Evolutionary conservation across 2,329 filamentous ascomycete species (phyloP), one percentile per base, ranked within the genome.

Genomic region (Trichoderma atroviride): DNA sequence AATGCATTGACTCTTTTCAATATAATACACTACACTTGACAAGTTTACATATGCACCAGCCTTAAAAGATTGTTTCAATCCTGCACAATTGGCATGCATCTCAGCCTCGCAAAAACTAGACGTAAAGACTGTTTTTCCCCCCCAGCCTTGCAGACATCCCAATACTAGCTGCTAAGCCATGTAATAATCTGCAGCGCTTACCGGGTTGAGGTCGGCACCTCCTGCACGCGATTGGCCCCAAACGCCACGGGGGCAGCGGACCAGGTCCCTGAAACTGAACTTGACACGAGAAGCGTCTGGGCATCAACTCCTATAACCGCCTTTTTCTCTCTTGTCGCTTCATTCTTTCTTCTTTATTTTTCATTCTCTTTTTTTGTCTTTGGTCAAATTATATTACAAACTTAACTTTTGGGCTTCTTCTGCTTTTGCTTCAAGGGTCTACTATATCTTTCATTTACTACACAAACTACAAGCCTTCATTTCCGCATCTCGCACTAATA

Each of bases 261-360:
- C 37, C 24, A 22, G 22, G 11, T 47, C 7, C 52, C 50, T 69
- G 66, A 69, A 69, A 69, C 66, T 43, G 58, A 35, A 55, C 66
- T 56, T 69, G 66, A 69, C 29, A 69, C 66, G 40, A 57, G 31
- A 47, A 43, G 24, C 35, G 43, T 59, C 37, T 22, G 62, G 60
- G 24, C 19, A 33, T 22, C 11, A 27, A 27, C 57, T 61, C 47
- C 66, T 68, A 43, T 19, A 43, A 43, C 14, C 40, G 40, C 58
- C 27, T 64, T 52, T 52, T 11, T 55, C 57, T 56, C 19, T 43
- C 50, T 53, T 43, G 50, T 37, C 58, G 65, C 55, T 71, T 62
- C 67, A 27, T 63, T 61, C 70, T 33, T 61, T 31, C 60, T 27
- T 27, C 24, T 33, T 35, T 19, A n/a, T 52, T 33, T 31, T 22